Evolutionary conservation across 1,284 basidiomycete genomes (phyloP).

Genomic region (Blastosporella zonata): DNA sequence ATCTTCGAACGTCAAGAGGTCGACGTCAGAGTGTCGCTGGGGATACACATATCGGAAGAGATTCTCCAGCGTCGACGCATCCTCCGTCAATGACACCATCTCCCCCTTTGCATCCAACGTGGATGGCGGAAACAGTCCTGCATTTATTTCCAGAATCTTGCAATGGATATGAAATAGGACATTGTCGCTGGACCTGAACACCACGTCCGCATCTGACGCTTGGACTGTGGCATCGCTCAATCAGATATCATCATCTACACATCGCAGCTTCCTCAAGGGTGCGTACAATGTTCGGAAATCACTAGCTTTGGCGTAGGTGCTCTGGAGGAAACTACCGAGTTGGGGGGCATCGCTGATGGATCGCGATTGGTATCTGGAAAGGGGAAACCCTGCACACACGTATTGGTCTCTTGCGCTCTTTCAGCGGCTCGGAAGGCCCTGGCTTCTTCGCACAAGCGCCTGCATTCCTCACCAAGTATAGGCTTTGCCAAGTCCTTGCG

Average conservation of each 20-base stretch:
- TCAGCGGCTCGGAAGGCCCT: too few relatives aligned
- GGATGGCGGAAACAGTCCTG: slow-evolving; percentile 17
- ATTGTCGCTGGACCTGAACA: neutral
- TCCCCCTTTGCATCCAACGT: slow-evolving; percentile 1
- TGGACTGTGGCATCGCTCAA: neutral
- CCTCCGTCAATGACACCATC: slow-evolving; percentile 17
- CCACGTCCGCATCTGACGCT: neutral
- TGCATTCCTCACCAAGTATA: too few relatives aligned
- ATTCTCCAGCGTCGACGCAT: slow-evolving; percentile 14
- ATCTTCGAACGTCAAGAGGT: neutral
- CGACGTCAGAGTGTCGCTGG: neutral
- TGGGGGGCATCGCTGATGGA: too few relatives aligned
- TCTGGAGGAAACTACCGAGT: too few relatives aligned
- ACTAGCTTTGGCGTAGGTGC: too few relatives aligned
- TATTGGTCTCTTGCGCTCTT: too few relatives aligned
- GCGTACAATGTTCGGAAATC: neutral
- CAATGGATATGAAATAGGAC: slow-evolving; percentile 1
- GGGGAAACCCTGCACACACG: too few relatives aligned
- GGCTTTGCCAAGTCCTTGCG: too few relatives aligned
- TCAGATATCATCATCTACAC: neutral
- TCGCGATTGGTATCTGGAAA: too few relatives aligned
- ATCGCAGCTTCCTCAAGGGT: too few relatives aligned
- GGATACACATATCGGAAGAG: slow-evolving; percentile 20
- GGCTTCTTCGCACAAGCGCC: too few relatives aligned
- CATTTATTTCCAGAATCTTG: neutral